A percentile compares a stretch with the other conserved stretches of the same genome.
Evolutionary conservation across 2,329 filamentous ascomycete genomes (phyloP).

Genomic region (Ophiocordyceps australis): DNA sequence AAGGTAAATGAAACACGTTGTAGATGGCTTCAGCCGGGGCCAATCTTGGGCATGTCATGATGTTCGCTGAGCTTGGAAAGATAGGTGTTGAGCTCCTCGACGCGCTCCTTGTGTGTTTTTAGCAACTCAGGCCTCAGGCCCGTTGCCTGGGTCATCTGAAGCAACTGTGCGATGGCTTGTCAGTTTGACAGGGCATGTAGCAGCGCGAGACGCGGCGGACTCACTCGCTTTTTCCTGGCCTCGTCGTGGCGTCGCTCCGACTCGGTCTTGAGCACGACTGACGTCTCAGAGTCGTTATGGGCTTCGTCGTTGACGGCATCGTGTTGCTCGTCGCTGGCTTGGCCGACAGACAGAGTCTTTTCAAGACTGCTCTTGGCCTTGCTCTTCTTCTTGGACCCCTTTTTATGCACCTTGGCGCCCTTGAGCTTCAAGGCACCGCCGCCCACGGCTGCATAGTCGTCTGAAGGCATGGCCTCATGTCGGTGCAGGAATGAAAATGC

Average conservation of each 20-base stretch:
- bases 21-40: constrained; percentile 41
- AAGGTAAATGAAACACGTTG: too few relatives aligned
- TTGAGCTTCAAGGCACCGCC: constrained; percentile 74
- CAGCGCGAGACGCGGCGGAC: constrained; percentile 14
- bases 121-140: constrained; percentile 52
- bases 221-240: constrained; percentile 58
- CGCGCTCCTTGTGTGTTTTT: constrained; percentile 92
- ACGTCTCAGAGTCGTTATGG: constrained; percentile 10
- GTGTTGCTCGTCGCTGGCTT: constrained; percentile 7
- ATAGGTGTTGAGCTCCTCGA: constrained; percentile 91
- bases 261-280: constrained; percentile 52
- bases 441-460: constrained; percentile 51
- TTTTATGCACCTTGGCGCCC: constrained; percentile 47
- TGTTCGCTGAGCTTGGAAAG: constrained; percentile 85
- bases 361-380: constrained; percentile 27
- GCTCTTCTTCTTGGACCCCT: constrained; percentile 30
- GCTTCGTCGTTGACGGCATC: constrained; percentile 12
- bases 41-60: constrained; percentile 78
- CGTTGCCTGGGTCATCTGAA: constrained; percentile 53
- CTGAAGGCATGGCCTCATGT: constrained; percentile 51
- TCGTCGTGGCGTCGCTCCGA: constrained; percentile 71
- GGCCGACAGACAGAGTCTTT: constrained; percentile 21
- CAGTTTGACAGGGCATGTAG: too few relatives aligned
- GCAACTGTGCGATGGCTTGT: constrained; percentile 35
- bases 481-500: too few relatives aligned